phyloP scores from a whole-genome alignment of 257 asterid genomes.

The Przewalskia tangutica region DNA sequence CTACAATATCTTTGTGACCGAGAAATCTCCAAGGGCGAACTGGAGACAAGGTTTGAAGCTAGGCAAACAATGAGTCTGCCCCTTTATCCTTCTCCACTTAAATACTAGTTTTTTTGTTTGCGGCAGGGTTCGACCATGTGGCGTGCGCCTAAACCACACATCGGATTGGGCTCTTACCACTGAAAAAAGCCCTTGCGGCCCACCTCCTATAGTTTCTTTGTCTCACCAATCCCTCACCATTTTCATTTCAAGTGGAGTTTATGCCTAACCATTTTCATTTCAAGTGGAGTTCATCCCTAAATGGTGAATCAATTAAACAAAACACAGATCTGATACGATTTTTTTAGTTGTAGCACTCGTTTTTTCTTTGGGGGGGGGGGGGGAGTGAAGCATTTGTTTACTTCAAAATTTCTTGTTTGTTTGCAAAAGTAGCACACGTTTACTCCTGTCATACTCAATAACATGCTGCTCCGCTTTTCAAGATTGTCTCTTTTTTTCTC shows the following conservation, averaged over 20 bases:
- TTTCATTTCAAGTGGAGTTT: background rate
- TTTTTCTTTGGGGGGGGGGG: no score
- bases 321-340: background rate
- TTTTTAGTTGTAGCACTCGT: background rate
- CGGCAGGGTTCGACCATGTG: no score
- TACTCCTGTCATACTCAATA: background rate
- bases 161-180: background rate
- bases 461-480: background rate
- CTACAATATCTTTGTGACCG: background rate
- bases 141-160: background rate
- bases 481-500: background rate
- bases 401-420: background rate
- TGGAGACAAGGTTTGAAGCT: background rate
- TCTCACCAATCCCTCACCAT: background rate
- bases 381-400: background rate
- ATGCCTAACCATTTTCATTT: no score
- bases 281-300: no score
- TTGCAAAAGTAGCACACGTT: background rate
- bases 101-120: background rate
- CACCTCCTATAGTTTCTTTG: background rate
- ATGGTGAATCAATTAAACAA: background rate
- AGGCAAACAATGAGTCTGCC: background rate
- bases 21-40: background rate
- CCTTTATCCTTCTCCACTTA: background rate
- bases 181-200: background rate